A percentile compares a stretch with the other conserved stretches of the same genome.
Conservation (phyloP, 2,329 filamentous ascomycete genomes). For the Cladophialophora carrionii region DNA sequence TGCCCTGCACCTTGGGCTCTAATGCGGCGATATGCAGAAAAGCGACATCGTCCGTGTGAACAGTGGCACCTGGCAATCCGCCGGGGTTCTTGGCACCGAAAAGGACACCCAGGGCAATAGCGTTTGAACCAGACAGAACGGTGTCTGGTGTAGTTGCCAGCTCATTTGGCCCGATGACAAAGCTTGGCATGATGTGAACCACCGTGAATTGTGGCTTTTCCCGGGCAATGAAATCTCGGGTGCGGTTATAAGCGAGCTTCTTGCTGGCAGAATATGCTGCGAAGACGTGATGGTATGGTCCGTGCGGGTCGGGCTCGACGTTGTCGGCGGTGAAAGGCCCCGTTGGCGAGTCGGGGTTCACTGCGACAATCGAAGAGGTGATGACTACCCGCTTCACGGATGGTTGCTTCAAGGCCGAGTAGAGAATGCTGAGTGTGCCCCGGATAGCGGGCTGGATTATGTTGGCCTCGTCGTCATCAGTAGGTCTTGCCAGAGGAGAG, state of each 20-base stretch:
- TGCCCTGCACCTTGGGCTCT: constrained; percentile 26
- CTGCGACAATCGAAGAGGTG: constrained; percentile 69
- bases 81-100: constrained; percentile 20
- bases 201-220: constrained; percentile 63
- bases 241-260: constrained; percentile 66
- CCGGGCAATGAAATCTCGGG: constrained; percentile 65
- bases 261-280: constrained; percentile 58
- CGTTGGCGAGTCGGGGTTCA: constrained; percentile 46
- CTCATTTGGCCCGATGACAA: constrained; percentile 59
- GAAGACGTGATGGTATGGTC: constrained; percentile 40
- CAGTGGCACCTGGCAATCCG: constrained; percentile 22
- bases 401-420: constrained; percentile 62
- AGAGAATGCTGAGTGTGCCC: constrained; percentile 65
- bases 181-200: constrained; percentile 64
- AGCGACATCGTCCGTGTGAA: constrained; percentile 43
- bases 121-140: constrained; percentile 37
- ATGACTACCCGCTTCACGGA: constrained; percentile 73
- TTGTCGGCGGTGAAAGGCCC: constrained; percentile 44
- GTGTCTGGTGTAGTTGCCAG: constrained; percentile 35
- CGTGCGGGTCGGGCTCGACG: constrained; percentile 26
- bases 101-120: constrained; percentile 28
- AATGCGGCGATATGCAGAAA: constrained; percentile 42
- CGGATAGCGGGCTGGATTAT: constrained; percentile 64
- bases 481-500: constrained; percentile 32
- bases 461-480: constrained; percentile 36